Conservation (phyloP, 371 early-diverging fungal genomes). For the Phascolomyces articulosus region DNA sequence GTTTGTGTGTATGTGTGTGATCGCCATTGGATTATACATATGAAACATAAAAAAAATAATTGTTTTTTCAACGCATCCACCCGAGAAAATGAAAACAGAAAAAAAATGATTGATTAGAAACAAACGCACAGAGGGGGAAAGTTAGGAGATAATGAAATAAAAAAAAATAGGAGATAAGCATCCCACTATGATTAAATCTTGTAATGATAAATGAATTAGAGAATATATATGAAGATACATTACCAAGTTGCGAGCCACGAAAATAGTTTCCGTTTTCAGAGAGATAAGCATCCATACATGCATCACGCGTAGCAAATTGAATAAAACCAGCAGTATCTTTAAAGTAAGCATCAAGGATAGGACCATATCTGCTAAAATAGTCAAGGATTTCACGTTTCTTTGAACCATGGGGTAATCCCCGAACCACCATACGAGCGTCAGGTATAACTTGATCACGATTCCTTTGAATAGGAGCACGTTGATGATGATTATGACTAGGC, state of each 20-base stretch:
- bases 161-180: too few relatives aligned
- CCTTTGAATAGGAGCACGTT: not conserved
- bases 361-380: slow-evolving; percentile 51
- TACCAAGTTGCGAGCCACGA: slow-evolving; percentile 43
- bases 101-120: too few relatives aligned
- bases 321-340: slow-evolving; percentile 45
- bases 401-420: slow-evolving; percentile 35
- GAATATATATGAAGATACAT: slow-evolving; percentile 11
- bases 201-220: not conserved
- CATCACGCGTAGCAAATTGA: slow-evolving; percentile 41
- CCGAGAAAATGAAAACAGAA: too few relatives aligned
- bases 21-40: too few relatives aligned
- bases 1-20: too few relatives aligned
- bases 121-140: too few relatives aligned
- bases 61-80: too few relatives aligned
- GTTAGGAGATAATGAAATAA: too few relatives aligned
- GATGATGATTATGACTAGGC: not conserved
- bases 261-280: slow-evolving; percentile 43
- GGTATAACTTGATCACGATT: slow-evolving; percentile 15
- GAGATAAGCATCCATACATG: slow-evolving; percentile 44
- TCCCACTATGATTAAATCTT: not conserved
- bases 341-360: slow-evolving; percentile 41
- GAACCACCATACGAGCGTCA: slow-evolving; percentile 49
- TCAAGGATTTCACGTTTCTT: slow-evolving; percentile 39
- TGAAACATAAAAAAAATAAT: too few relatives aligned